These are phyloP conservation scores for Haberlea rhodopensis DNA, from an alignment of 257 asterid species.

Conservation along the genomic window DNA sequence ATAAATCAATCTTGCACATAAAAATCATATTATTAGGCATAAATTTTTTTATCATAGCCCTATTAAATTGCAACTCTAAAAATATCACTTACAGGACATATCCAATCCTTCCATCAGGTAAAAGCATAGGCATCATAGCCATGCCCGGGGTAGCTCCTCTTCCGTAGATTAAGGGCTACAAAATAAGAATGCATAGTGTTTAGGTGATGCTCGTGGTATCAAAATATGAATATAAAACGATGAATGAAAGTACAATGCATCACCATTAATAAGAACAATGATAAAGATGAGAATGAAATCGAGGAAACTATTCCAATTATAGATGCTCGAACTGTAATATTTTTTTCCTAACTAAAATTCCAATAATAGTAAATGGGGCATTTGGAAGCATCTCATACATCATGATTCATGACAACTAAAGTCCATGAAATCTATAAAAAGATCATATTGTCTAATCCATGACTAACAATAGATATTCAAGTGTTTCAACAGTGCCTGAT, in stretches of 20 bases:
- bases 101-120: slow-evolving; percentile 99
- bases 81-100: slow-evolving; percentile 84
- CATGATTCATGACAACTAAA: too few species aligned
- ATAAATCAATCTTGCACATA: too few species aligned
- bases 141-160: slow-evolving; percentile 80
- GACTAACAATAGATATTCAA: background rate
- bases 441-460: too few species aligned
- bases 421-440: too few species aligned
- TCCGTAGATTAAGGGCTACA: slow-evolving; percentile 79
- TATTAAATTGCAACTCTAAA: background rate
- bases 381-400: too few species aligned
- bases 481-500: background rate
- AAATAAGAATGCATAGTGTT: slow-evolving; percentile 18
- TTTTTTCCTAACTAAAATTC: too few species aligned
- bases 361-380: too few species aligned
- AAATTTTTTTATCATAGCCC: background rate
- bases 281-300: background rate
- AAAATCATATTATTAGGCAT: background rate
- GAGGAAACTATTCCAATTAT: background rate
- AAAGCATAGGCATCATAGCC: slow-evolving; percentile 99
- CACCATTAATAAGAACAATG: background rate
- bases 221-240: background rate
- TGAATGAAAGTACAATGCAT: background rate
- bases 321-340: background rate
- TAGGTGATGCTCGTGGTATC: too few species aligned